These are phyloP conservation scores for Trametes polyzona DNA, from an alignment of 1,284 basidiomycete genomes.

Conservation along the genomic window DNA sequence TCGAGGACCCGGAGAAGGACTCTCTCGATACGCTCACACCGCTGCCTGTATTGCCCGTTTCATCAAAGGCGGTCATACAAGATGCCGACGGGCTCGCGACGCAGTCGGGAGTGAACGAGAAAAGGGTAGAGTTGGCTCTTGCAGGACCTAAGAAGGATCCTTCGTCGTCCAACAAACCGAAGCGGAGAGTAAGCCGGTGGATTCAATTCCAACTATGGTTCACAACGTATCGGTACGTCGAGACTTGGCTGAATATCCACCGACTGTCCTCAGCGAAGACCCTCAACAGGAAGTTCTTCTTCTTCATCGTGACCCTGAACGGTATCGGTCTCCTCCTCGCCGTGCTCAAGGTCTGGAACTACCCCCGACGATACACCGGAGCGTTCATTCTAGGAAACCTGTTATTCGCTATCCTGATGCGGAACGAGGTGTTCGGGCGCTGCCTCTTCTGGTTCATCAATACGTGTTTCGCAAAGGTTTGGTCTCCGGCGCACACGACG, in stretches of 20 bases:
- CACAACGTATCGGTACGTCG: constrained; percentile 62
- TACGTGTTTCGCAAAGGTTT: constrained; percentile 66
- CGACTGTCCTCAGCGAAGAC: background rate
- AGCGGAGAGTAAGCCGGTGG: constrained; percentile 43
- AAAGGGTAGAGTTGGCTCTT: constrained; percentile 19
- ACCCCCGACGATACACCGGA: constrained; percentile 60
- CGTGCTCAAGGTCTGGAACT: constrained; percentile 55
- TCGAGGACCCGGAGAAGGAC: constrained; percentile 37
- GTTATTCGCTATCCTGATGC: constrained; percentile 43
- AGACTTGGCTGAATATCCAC: background rate
- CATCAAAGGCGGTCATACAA: constrained; percentile 24
- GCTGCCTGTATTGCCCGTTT: constrained; percentile 22
- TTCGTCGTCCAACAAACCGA: constrained; percentile 25
- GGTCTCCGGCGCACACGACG: background rate
- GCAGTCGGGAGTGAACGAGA: constrained; percentile 23
- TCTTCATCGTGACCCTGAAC: constrained; percentile 55
- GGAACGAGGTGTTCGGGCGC: constrained; percentile 64
- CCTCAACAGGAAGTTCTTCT: constrained; percentile 60
- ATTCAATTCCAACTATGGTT: constrained; percentile 63
- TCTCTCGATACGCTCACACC: constrained; percentile 29
- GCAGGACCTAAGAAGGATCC: constrained; percentile 26
- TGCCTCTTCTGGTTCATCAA: constrained; percentile 61
- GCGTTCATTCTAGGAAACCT: constrained; percentile 62
- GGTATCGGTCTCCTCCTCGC: constrained; percentile 53
- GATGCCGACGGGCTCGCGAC: constrained; percentile 19